A percentile compares a stretch with the other conserved stretches of the same genome.
phyloP scores from a whole-genome alignment of 2,329 filamentous ascomycete species.

The Ophiostoma australiae region DNA sequence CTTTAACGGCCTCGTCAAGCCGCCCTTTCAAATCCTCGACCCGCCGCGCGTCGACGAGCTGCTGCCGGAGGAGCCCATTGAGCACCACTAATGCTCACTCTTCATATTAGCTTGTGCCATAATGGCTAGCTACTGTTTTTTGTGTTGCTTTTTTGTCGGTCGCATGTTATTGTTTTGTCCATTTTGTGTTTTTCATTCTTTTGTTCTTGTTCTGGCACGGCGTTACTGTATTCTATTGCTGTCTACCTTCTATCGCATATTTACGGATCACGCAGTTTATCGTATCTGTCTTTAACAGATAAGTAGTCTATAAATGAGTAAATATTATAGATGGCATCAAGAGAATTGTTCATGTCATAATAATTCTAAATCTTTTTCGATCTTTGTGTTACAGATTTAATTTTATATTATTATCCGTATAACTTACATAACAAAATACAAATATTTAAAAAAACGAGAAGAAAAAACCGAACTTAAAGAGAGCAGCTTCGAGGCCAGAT shows the following conservation, averaged over 20 bases:
- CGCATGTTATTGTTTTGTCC: not conserved
- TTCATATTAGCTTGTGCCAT: not conserved
- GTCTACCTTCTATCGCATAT: not conserved
- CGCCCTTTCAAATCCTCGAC: constrained; percentile 58
- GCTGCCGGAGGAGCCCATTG: constrained; percentile 77
- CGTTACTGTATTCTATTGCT: constrained; percentile 1
- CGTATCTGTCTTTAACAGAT: not conserved
- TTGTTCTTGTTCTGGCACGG: not conserved
- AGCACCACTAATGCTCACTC: constrained; percentile 48
- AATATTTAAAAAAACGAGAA: too few relatives aligned
- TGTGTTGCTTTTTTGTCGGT: too few relatives aligned
- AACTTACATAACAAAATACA: too few relatives aligned
- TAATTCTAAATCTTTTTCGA: too few relatives aligned
- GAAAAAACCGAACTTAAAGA: too few relatives aligned
- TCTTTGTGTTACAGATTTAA: too few relatives aligned
- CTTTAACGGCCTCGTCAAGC: constrained; percentile 89
- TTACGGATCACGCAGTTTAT: not conserved
- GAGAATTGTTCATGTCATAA: too few relatives aligned
- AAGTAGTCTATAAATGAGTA: too few relatives aligned
- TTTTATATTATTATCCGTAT: too few relatives aligned
- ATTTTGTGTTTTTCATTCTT: not conserved
- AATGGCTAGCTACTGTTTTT: not conserved
- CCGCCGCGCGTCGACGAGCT: constrained; percentile 57
- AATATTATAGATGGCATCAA: too few relatives aligned
- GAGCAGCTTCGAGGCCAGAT: too few relatives aligned